Evolutionary conservation across 331 rosid species (phyloP).

Genomic region (Quercus lobata): DNA sequence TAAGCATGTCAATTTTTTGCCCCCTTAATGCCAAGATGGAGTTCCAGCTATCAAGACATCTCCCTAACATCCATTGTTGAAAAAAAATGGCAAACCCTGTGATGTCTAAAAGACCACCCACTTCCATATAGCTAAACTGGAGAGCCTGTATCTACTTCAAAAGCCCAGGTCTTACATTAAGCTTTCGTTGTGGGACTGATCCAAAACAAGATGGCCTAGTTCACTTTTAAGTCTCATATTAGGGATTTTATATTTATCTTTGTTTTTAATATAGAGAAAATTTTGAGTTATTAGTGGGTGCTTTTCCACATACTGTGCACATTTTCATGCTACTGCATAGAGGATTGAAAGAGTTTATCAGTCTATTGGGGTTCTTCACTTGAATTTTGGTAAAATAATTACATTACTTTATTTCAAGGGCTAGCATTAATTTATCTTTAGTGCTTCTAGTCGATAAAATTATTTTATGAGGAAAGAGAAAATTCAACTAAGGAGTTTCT

Average conservation of each 20-base stretch:
- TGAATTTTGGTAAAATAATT: background rate
- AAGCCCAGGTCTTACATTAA: background rate
- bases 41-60: background rate
- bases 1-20: background rate
- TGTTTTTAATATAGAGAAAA: background rate
- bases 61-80: too few species aligned
- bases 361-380: background rate
- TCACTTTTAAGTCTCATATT: background rate
- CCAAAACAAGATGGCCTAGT: background rate
- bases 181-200: background rate
- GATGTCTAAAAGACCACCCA: background rate
- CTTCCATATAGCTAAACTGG: background rate
- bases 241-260: background rate
- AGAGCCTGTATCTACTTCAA: background rate
- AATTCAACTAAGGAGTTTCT: background rate
- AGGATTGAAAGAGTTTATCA: background rate
- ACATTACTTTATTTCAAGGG: background rate
- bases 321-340: background rate
- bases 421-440: background rate
- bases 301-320: background rate
- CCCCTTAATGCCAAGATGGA: background rate
- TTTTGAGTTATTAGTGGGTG: background rate
- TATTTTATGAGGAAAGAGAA: background rate
- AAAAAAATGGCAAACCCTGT: background rate
- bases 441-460: background rate